phyloP scores from a whole-genome alignment of 2,329 filamentous ascomycete species.

The Knufia fluminis region DNA sequence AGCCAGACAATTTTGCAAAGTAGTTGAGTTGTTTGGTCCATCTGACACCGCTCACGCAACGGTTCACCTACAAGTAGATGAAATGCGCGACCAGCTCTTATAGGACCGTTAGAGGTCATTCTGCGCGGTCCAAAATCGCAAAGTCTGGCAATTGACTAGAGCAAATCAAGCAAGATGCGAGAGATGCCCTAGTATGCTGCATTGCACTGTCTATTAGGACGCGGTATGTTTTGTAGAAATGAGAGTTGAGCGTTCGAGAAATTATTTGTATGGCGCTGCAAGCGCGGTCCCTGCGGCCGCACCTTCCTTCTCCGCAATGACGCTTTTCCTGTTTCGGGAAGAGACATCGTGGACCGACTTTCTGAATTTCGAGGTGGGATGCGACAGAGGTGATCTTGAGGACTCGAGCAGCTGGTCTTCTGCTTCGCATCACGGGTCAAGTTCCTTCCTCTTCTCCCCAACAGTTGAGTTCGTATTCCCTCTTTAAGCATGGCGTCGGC shows the following conservation, averaged over 20 bases:
- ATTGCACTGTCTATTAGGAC: conserved; percentile 78
- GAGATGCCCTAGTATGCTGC: conserved; percentile 53
- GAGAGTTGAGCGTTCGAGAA: conserved; percentile 24
- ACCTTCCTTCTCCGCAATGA: conserved; percentile 7
- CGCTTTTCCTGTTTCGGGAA: conserved; percentile 4
- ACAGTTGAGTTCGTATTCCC: too few relatives aligned
- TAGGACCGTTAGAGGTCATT: conserved; percentile 48
- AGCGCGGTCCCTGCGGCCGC: conserved; percentile 2
- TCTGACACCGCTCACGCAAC: conserved; percentile 81
- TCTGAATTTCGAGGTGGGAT: neutral
- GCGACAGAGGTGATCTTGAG: neutral
- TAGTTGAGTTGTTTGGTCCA: conserved; percentile 54
- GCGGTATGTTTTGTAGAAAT: conserved; percentile 50
- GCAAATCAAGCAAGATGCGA: conserved; percentile 60
- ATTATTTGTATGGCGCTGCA: neutral
- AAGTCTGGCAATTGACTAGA: conserved; percentile 53
- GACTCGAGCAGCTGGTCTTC: conserved; percentile 1
- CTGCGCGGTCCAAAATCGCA: conserved; percentile 56
- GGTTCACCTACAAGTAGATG: conserved; percentile 25
- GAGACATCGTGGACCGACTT: neutral
- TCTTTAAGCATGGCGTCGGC: conserved; percentile 75
- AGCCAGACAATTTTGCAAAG: too few relatives aligned
- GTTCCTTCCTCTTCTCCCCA: neutral
- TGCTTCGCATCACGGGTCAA: neutral
- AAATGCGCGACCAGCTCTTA: conserved; percentile 65